Base-by-base conservation (phyloP, 331 rosid species). In the Rosa hybrid region DNA sequence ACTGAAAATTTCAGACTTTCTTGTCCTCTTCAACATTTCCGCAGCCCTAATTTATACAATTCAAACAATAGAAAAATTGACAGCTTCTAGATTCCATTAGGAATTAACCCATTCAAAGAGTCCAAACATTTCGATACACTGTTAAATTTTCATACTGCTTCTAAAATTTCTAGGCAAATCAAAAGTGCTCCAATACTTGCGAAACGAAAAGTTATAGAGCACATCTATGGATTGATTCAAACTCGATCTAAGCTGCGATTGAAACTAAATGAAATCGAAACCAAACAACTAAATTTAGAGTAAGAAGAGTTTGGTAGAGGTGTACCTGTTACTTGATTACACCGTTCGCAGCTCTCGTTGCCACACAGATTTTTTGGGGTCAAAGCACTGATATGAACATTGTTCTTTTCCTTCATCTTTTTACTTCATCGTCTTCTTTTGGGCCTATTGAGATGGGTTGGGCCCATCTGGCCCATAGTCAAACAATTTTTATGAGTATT, bases 161-260 rank as follows among this genome's bases (percentile, higher is more conserved):
- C 30, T 10, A 17, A 68, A 54, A 14, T 41, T 63, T 83, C 71
- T 70, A 64, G 46, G 74, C 76, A 48, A 71, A 49, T 65, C 81
- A 80, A 76, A 76, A 54, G 81, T 3, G 72, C 75, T 38, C 64
- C 16, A 14, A 72, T 2, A 44, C 23, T 30, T 20, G 11, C 75
- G 68, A 57, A 65, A 57, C 48, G 10, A 20, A 67, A 79, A 80
- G 63, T 77, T 72, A 63, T 57, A 62, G 34, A 59, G 13, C 64
- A 57, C 12, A n/a, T 21, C 27, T 20, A 59, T 21, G 30, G 56
- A 74, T 10, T 42, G 46, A 62, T 76, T 63, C 48, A 62, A 18
- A 46, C 51, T 4, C 50, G 17, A 64, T 30, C 80, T 77, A 49
- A 77, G 49, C 21, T 4, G 27, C 13, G n/a, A 77, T 46, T 46